These are phyloP conservation scores for Cordyceps cateniannulata DNA, from an alignment of 2,329 filamentous ascomycete species.

Conservation along the genomic window DNA sequence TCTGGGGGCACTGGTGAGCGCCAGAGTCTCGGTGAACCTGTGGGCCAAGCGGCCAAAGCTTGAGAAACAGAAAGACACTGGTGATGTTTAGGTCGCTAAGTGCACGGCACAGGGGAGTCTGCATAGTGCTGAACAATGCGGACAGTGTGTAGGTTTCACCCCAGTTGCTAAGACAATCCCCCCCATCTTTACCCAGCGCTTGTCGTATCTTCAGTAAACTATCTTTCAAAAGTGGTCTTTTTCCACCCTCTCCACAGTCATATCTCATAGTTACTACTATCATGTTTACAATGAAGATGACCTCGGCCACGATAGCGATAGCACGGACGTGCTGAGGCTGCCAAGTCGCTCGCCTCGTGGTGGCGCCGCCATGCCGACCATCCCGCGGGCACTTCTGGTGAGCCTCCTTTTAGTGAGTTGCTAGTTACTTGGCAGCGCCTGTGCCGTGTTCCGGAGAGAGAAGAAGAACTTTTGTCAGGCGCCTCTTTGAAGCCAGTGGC, in stretches of 20 bases:
- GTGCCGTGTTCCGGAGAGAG: background rate
- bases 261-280: background rate
- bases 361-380: conserved; percentile 9
- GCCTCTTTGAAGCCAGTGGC: background rate
- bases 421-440: background rate
- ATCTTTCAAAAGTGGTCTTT: conserved; percentile 3
- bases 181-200: background rate
- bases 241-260: background rate
- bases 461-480: background rate
- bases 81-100: too few relatives aligned
- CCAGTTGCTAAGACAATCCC: background rate
- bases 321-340: background rate
- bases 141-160: too few relatives aligned
- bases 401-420: background rate
- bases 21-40: too few relatives aligned
- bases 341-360: background rate
- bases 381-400: background rate
- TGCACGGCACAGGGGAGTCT: too few relatives aligned
- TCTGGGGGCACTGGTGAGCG: background rate
- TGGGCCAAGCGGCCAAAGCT: too few relatives aligned
- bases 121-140: too few relatives aligned
- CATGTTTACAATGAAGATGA: background rate
- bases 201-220: background rate
- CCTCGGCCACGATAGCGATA: too few relatives aligned
- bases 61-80: too few relatives aligned